Percentiles rank a stretch among this genome's conserved stretches.
Conservation (phyloP, 1,284 basidiomycete species). For the Irpex sp. region DNA sequence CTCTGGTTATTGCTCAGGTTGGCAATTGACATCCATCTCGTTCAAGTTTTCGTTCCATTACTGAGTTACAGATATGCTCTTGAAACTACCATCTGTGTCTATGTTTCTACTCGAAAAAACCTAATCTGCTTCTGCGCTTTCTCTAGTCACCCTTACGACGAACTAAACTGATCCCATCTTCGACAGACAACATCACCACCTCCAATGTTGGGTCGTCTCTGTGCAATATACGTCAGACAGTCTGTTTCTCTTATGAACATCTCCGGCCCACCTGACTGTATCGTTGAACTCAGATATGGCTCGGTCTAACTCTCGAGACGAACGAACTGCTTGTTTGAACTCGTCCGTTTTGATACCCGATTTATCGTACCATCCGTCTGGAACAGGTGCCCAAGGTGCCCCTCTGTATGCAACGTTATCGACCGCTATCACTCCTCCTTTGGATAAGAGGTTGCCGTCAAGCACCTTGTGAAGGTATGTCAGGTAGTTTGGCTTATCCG, state of each 20-base stretch:
- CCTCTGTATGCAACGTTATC: constrained; percentile 24
- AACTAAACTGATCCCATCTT: constrained; percentile 26
- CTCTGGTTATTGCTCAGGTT: background rate
- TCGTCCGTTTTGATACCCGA: constrained; percentile 9
- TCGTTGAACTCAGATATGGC: constrained; percentile 8
- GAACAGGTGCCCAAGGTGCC: constrained; percentile 21
- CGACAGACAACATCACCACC: constrained; percentile 23
- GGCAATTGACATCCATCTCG: too few species aligned
- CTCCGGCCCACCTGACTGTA: constrained; percentile 18
- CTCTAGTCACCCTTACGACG: constrained; percentile 22
- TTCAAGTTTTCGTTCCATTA: too few species aligned
- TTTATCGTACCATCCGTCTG: constrained; percentile 10
- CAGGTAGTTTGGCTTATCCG: constrained; percentile 22
- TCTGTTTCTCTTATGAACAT: background rate
- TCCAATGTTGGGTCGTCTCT: constrained; percentile 21
- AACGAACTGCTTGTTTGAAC: constrained; percentile 15
- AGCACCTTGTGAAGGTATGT: constrained; percentile 21
- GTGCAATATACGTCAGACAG: background rate
- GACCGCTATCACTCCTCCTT: constrained; percentile 21
- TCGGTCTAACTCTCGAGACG: background rate
- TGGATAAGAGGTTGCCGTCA: constrained; percentile 16
- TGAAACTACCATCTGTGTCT: too few species aligned
- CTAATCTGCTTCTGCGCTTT: background rate
- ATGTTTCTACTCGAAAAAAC: too few species aligned
- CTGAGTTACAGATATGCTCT: too few species aligned